Percentiles rank a stretch among this genome's conserved stretches.
Conservation (phyloP, 306 rosid species). For the Fragaria ananassa region DNA sequence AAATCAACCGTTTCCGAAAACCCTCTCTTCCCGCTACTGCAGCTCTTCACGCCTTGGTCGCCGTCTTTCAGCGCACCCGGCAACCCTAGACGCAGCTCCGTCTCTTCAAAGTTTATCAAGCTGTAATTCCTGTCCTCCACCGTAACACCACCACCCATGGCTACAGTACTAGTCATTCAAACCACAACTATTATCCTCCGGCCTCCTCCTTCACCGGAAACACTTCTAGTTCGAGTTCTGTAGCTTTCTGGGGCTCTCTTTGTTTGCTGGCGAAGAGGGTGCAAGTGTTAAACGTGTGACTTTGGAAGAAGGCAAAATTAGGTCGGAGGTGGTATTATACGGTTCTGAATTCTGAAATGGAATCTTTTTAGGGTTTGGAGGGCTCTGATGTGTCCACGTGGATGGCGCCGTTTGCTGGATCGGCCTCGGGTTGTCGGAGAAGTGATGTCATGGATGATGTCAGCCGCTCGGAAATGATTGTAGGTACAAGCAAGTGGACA, state of each 20-base stretch:
- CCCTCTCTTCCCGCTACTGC: slow-evolving; percentile 59
- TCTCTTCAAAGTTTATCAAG: slow-evolving; percentile 69
- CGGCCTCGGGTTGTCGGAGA: slow-evolving; percentile 41
- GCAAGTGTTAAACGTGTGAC: not conserved
- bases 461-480: slow-evolving; percentile 33
- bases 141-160: not conserved
- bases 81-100: slow-evolving; percentile 76
- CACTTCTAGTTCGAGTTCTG: not conserved
- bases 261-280: slow-evolving; percentile 7
- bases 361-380: not conserved
- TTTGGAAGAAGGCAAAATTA: not conserved
- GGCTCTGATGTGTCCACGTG: slow-evolving; percentile 54
- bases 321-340: slow-evolving; percentile 23
- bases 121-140: slow-evolving; percentile 28
- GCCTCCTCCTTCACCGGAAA: not conserved
- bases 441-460: slow-evolving; percentile 59
- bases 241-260: not conserved
- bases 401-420: slow-evolving; percentile 26
- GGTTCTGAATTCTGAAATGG: slow-evolving; percentile 2
- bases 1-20: slow-evolving; percentile 73
- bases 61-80: slow-evolving; percentile 46
- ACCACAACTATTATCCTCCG: not conserved
- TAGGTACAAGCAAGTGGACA: slow-evolving; percentile 35
- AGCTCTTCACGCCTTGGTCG: slow-evolving; percentile 16
- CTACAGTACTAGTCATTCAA: not conserved